phyloP scores from a whole-genome alignment of 352 stramenopile genomes.

The Blastocystis sp. region DNA sequence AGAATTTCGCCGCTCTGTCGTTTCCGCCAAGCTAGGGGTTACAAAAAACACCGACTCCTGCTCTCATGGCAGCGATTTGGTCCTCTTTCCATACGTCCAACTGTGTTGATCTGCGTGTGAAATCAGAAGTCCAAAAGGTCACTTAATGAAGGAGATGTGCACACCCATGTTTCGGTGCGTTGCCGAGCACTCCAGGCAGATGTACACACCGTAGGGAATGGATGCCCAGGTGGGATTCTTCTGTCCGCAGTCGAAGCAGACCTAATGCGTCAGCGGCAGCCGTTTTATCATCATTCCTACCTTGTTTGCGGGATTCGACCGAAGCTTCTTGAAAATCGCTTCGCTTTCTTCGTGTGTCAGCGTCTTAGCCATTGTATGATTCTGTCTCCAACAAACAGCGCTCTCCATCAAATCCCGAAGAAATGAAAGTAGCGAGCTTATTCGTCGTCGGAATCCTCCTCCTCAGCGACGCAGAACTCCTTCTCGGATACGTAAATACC shows the following conservation, averaged over 20 bases:
- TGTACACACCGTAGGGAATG: conserved; percentile 87
- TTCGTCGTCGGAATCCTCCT: conserved; percentile 38
- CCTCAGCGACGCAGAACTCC: conserved; percentile 58
- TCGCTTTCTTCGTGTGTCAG: conserved; percentile 64
- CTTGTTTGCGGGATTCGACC: conserved; percentile 61
- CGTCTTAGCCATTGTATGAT: conserved; percentile 14
- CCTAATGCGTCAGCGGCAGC: conserved; percentile 1
- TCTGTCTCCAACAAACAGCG: background rate
- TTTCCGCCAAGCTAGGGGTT: conserved; percentile 61
- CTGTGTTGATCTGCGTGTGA: conserved; percentile 63
- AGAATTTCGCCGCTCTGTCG: conserved; percentile 57
- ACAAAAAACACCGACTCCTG: background rate
- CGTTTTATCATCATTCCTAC: background rate
- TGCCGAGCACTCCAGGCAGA: conserved; percentile 92
- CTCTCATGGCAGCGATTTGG: conserved; percentile 62
- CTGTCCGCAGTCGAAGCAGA: conserved; percentile 68
- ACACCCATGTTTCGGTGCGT: conserved; percentile 91
- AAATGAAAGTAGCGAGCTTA: conserved; percentile 3
- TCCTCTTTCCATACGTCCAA: conserved; percentile 67
- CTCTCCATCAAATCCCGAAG: background rate
- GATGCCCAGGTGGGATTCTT: conserved; percentile 83
- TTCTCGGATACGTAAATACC: conserved; percentile 98
- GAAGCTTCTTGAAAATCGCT: conserved; percentile 65
- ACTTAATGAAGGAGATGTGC: conserved; percentile 88
- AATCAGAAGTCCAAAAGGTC: background rate